These are phyloP conservation scores for Ormosia emarginata DNA, from an alignment of 306 rosid species.

Conservation along the genomic window DNA sequence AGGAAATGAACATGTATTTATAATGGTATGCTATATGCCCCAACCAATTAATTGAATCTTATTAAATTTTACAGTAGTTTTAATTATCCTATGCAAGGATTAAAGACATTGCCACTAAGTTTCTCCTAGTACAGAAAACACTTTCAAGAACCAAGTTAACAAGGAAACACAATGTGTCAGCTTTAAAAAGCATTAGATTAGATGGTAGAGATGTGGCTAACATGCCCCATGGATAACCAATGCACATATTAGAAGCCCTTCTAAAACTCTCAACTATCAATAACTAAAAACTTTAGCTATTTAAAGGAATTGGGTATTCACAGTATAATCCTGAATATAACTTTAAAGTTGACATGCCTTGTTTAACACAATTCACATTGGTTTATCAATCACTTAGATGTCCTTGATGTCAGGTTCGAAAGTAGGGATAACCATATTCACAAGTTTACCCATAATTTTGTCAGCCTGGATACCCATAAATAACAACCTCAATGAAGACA, in stretches of 20 bases:
- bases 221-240: background rate
- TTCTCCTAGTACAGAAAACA: background rate
- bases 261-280: background rate
- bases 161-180: background rate
- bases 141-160: background rate
- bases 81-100: background rate
- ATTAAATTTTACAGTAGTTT: background rate
- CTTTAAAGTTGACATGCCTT: background rate
- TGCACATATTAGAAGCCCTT: background rate
- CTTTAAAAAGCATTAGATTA: background rate
- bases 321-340: background rate
- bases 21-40: background rate
- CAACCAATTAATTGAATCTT: background rate
- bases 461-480: background rate
- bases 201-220: background rate
- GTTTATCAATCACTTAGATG: background rate
- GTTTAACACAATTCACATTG: background rate
- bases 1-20: background rate
- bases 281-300: background rate
- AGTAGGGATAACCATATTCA: background rate
- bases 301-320: background rate
- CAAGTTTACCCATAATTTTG: background rate
- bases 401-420: background rate
- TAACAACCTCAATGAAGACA: background rate
- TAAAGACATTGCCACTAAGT: background rate